Percentiles rank a stretch among this genome's conserved stretches.
These are phyloP conservation scores for Xylaria castorea DNA, from an alignment of 495 filamentous ascomycete species.

Conservation along the genomic window DNA sequence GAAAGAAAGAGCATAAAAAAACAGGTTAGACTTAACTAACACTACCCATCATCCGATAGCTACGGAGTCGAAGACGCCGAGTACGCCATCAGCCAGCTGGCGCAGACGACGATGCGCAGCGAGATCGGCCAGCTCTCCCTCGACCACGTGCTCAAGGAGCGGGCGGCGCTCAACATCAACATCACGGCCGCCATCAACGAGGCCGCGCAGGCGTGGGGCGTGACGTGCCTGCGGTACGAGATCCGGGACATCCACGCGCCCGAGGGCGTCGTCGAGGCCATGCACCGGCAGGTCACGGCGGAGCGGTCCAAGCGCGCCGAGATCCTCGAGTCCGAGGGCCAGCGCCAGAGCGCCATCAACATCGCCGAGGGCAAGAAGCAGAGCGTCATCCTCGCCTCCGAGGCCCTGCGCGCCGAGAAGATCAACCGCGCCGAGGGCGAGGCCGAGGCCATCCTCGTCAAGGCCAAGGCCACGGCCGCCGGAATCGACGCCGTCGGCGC, in stretches of 20 bases:
- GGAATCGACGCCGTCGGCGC: conserved; percentile 87
- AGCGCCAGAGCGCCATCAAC: conserved; percentile 96
- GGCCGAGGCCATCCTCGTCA: conserved; percentile 87
- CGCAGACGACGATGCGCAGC: conserved; percentile 97
- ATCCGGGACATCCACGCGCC: conserved; percentile 98
- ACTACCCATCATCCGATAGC: conserved; percentile 51
- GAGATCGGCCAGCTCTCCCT: conserved; percentile 96
- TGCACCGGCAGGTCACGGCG: conserved; percentile 97
- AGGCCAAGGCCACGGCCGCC: conserved; percentile 81
- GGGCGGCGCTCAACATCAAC: conserved; percentile 92
- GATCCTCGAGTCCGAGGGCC: conserved; percentile 94
- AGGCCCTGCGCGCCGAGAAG: conserved; percentile 87
- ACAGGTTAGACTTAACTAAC: background rate
- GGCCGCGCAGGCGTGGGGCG: conserved; percentile 94
- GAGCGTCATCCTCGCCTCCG: conserved; percentile 91
- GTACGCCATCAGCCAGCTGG: conserved; percentile 97
- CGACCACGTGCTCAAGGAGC: conserved; percentile 97
- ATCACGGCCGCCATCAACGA: conserved; percentile 99
- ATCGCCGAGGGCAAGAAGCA: conserved; percentile 97
- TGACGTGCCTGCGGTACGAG: conserved; percentile 94
- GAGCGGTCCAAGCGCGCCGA: conserved; percentile 96
- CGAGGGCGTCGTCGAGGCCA: conserved; percentile 88
- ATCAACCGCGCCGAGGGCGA: conserved; percentile 93
- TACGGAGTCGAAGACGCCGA: conserved; percentile 99
- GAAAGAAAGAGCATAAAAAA: background rate